Base-by-base conservation (phyloP, 192 early-diverging fungal genomes). In the Backusella macrospora region DNA sequence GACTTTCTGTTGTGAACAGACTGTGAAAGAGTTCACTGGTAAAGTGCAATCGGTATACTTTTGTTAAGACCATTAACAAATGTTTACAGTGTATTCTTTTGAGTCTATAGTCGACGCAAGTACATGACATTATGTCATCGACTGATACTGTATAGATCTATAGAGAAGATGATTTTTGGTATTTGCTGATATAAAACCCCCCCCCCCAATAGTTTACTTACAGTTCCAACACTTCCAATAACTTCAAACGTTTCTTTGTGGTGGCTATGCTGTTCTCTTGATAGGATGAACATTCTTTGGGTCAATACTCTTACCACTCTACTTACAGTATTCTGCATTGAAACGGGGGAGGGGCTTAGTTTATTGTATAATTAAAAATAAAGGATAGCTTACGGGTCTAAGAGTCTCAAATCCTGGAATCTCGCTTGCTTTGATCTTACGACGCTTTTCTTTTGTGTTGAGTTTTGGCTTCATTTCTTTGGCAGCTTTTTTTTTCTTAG, bases 31-130 rank as follows among this genome's bases (percentile, higher is more conserved):
- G 5, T 21, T n/a, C 39, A 18, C 23, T 48, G 6, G 68, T 37
- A 21, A 72, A 38, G 9, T 40, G 47, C 6, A 77, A 38, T n/a
- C 43, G 71, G 18, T 73, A 73, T 8, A 78, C 76, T 44, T 72
- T 72, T 2, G 73, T 14, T 8, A 78, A 37, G 8, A 78, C 39
- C 34, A 73, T 66, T 4, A 78, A 37, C 12, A 78, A 55, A 48
- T 78, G 76, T 49, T 78, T 78, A 23, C 76, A 78, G 23, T 55
- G 70, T 34, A 21, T 5, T n/a, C 16, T 13, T 72, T 49, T 39
- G 5, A 16, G 15, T 44, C 16, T 14, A 15, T 34, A 44, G 59
- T 78, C 76, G 34, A 46, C 14, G 18, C 76, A 78, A 6, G 18
- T 69, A 14, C 76, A 78, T 37, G 21, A 26, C 5, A 68, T 46